Percentiles rank a stretch among this genome's conserved stretches.
These are phyloP conservation scores for Pigoraptor vietnamica DNA, from an alignment of 78 protist species.

Conservation along the genomic window DNA sequence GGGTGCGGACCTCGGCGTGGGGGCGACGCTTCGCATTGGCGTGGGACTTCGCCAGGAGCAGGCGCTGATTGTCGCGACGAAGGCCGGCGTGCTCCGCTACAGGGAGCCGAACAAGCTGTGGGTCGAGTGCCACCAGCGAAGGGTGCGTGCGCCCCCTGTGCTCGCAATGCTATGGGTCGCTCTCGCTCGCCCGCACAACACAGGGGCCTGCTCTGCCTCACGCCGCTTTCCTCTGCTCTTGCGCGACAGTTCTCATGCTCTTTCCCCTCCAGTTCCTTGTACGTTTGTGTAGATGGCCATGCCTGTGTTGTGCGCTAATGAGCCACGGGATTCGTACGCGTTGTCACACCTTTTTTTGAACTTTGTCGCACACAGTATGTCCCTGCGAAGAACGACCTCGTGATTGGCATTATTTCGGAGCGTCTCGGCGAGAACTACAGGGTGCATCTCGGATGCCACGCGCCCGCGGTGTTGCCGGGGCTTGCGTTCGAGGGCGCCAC, in stretches of 20 bases:
- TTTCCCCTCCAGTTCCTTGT: no score
- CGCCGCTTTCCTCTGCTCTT: no score
- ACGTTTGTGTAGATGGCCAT: no score
- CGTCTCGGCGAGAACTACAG: constrained; percentile 44
- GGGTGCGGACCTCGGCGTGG: constrained; percentile 21
- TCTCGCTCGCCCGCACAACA: no score
- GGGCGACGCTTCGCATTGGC: constrained; percentile 42
- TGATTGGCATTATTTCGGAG: constrained; percentile 54
- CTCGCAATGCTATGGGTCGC: no score
- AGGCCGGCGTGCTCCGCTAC: constrained; percentile 54
- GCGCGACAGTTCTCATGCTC: no score
- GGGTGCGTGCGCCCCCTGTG: not conserved
- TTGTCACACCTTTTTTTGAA: no score
- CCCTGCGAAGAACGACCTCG: constrained; percentile 60
- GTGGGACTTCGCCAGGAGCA: not conserved
- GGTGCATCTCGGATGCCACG: constrained; percentile 59
- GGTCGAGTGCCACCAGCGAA: not conserved
- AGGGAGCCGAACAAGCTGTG: not conserved
- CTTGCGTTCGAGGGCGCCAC: constrained; percentile 79
- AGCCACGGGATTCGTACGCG: no score
- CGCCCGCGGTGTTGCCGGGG: constrained; percentile 48
- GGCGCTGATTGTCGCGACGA: constrained; percentile 22
- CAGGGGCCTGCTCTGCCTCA: no score
- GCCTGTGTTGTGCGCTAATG: no score
- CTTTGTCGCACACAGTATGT: constrained; percentile 43